Conservation (phyloP, 2,329 filamentous ascomycete species). For the Neofusicoccum parvum region DNA sequence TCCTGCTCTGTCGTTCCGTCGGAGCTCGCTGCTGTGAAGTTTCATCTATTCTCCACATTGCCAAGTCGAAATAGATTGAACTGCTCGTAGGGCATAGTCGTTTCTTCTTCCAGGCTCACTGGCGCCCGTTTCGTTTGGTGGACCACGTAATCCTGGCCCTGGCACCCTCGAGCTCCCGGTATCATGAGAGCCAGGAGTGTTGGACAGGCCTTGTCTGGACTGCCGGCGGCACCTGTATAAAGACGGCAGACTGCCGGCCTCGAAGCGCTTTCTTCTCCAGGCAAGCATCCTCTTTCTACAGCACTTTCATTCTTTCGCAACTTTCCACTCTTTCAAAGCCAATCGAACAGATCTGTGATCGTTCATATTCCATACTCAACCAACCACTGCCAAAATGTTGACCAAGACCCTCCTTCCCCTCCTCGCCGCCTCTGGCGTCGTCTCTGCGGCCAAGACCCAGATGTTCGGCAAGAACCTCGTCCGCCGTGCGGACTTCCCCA, state of each 20-base stretch:
- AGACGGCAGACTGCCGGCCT: not conserved
- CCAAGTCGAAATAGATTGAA: slow-evolving; percentile 15
- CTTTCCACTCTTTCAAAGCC: slow-evolving; percentile 14
- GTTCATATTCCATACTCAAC: slow-evolving; percentile 1
- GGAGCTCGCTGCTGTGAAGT: not conserved
- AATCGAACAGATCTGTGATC: slow-evolving; percentile 21
- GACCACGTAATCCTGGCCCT: slow-evolving; percentile 8
- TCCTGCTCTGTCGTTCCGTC: not conserved
- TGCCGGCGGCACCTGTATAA: not conserved
- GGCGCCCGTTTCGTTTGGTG: slow-evolving; percentile 6
- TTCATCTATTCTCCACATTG: slow-evolving; percentile 18
- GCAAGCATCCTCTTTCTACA: slow-evolving; percentile 6
- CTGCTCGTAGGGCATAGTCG: not conserved
- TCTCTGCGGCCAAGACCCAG: slow-evolving; percentile 14
- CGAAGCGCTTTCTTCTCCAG: not conserved
- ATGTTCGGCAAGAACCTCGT: slow-evolving; percentile 13
- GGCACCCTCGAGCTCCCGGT: not conserved
- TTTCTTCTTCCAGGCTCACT: slow-evolving; percentile 1
- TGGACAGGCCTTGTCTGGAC: not conserved
- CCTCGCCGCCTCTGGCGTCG: slow-evolving; percentile 11
- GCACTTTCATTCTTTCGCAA: slow-evolving; percentile 15
- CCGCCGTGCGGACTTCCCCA: slow-evolving; percentile 22
- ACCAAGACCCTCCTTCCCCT: slow-evolving; percentile 19
- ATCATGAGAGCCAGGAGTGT: slow-evolving; percentile 12
- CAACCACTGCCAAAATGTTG: slow-evolving; percentile 14